These are phyloP conservation scores for Suhomyces terraborum DNA, from an alignment of 1,139 yeast species.

Conservation along the genomic window DNA sequence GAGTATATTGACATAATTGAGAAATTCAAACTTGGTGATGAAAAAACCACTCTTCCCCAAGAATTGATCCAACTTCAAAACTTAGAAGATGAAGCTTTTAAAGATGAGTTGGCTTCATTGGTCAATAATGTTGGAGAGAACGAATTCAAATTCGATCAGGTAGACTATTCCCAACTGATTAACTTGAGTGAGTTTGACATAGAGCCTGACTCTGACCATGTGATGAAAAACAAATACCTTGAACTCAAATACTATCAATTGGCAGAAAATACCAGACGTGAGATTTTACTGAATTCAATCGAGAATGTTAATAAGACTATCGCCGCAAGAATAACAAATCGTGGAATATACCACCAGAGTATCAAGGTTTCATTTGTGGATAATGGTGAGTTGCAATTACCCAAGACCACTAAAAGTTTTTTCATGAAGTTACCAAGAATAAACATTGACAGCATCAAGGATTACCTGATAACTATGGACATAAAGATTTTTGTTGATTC, in stretches of 20 bases:
- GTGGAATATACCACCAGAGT: slow-evolving; percentile 23
- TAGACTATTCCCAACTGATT: slow-evolving; percentile 14
- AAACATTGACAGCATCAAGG: slow-evolving; percentile 19
- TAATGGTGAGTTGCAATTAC: slow-evolving; percentile 34
- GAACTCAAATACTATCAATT: slow-evolving; percentile 52
- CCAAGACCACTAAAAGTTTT: slow-evolving; percentile 40
- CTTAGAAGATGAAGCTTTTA: slow-evolving; percentile 16
- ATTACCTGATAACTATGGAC: slow-evolving; percentile 25
- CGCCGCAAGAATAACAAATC: slow-evolving; percentile 26
- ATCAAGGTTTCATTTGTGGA: slow-evolving; percentile 24
- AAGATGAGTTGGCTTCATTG: slow-evolving; percentile 30
- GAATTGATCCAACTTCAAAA: slow-evolving; percentile 11
- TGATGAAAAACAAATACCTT: slow-evolving; percentile 22
- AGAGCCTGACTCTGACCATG: slow-evolving; percentile 16
- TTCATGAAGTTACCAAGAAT: slow-evolving; percentile 36
- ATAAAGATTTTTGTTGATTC: slow-evolving; percentile 24
- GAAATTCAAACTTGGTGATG: slow-evolving; percentile 1
- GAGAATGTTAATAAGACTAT: slow-evolving; percentile 33
- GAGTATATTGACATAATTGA: slow-evolving; percentile 9
- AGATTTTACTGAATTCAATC: slow-evolving; percentile 50
- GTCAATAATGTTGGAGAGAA: slow-evolving; percentile 23
- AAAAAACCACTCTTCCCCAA: slow-evolving; percentile 4
- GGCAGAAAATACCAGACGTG: slow-evolving; percentile 65
- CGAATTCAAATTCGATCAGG: slow-evolving; percentile 13
- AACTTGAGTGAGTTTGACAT: slow-evolving; percentile 9